A percentile compares a stretch with the other conserved stretches of the same genome.
phyloP scores from a whole-genome alignment of 164 flowering plant genomes.

The Vitis vinifera region ASM3070453v1 NC_081808.1:18612001-18612500 shows the following conservation, averaged over 20 bases:
- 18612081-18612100: slow-evolving; percentile 22
- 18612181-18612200: background rate
- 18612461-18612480: slow-evolving; percentile 33
- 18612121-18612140: slow-evolving; percentile 56
- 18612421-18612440: slow-evolving; percentile 23
- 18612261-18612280: slow-evolving; percentile 87
- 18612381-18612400: slow-evolving; percentile 22
- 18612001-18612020: slow-evolving; percentile 50
- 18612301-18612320: slow-evolving; percentile 63
- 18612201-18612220: background rate
- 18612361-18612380: slow-evolving; percentile 37
- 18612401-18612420: slow-evolving; percentile 27
- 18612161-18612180: slow-evolving; percentile 51
- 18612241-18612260: slow-evolving; percentile 38
- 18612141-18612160: slow-evolving; percentile 59
- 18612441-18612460: slow-evolving; percentile 26
- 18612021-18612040: slow-evolving; percentile 36
- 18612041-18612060: slow-evolving; percentile 25
- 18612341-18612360: slow-evolving; percentile 51
- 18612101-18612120: slow-evolving; percentile 35
- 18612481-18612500: slow-evolving; percentile 42
- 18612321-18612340: slow-evolving; percentile 86
- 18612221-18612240: background rate
- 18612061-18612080: slow-evolving; percentile 31
- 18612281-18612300: slow-evolving; percentile 84